Base-by-base conservation (phyloP, 2,329 filamentous ascomycete species). In the Cordyceps pruinosa region DNA sequence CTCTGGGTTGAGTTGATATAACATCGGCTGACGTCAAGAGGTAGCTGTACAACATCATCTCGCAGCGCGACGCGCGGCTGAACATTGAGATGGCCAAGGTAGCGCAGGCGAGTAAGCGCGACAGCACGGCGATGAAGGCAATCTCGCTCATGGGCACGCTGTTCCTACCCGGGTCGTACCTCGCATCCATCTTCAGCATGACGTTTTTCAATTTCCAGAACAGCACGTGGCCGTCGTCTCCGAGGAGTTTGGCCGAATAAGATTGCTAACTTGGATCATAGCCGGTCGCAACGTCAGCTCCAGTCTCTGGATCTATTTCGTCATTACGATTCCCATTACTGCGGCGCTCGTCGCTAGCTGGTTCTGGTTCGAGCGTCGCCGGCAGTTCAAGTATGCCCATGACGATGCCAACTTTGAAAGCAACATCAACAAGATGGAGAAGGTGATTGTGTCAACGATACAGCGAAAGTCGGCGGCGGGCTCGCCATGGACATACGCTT, bases 161-260 rank as follows among this genome's bases (percentile, higher is more conserved):
- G 41, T 86, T 86, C 63, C 72, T 86, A 6, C 83, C 83, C 0
- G 83, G 82, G 2, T 85, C 82, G 1, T 84, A 80, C 61, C 74
- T 86, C 19, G 78, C 83, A 9, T 86, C 83, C 0, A 73, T 86
- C 25, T 86, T 86, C 63, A 80, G 78, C 72, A 86, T 85, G 82
- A 82, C 81, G 0, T 86, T 86, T 66, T 86, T 86, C 72, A 78
- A 86, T 69, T 86, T 85, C 62, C 77, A 77, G 61, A 44, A 25
- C 41, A 44, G 41, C 21, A 44, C 10, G 19, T 44, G 21, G 10
- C 21, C 41, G 10, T 41, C n/a, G n/a, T n/a, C n/a, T n/a, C 6
- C n/a, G 19, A 41, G 3, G 10, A 41, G n/a, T 23, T 8, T n/a
- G 8, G 19, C 17, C 15, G 19, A 6, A 21, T 4, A 42, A 8